phyloP scores from a whole-genome alignment of 2,329 filamentous ascomycete genomes.

The Pestalotiopsis fici region DNA sequence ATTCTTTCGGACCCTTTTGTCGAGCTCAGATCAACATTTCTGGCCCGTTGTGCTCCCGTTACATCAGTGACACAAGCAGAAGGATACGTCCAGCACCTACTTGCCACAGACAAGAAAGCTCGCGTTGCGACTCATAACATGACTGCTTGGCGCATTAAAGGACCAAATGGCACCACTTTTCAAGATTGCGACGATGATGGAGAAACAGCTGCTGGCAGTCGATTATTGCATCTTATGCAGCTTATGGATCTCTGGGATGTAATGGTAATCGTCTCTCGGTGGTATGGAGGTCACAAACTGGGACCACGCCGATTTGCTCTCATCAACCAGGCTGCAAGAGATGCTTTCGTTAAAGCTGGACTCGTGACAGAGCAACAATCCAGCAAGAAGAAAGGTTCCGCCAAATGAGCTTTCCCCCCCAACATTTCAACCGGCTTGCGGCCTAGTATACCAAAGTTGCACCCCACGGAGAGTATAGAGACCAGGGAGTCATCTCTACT shows the following conservation, averaged over 20 bases:
- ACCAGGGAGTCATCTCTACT: background rate
- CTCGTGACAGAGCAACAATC: conserved; percentile 57
- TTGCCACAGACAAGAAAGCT: conserved; percentile 81
- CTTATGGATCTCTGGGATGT: conserved; percentile 92
- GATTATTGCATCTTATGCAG: conserved; percentile 88
- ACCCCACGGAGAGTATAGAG: background rate
- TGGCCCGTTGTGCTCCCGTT: conserved; percentile 75
- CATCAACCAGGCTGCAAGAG: conserved; percentile 84
- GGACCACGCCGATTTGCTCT: conserved; percentile 88
- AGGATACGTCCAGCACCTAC: conserved; percentile 70
- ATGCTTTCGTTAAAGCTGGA: conserved; percentile 78
- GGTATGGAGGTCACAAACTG: conserved; percentile 91
- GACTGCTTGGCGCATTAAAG: conserved; percentile 84
- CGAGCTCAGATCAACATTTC: conserved; percentile 86
- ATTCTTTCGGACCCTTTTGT: conserved; percentile 70
- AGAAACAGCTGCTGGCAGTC: conserved; percentile 85
- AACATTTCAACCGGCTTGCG: background rate
- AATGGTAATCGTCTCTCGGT: conserved; percentile 89
- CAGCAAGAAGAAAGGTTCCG: conserved; percentile 41
- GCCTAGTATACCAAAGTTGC: background rate
- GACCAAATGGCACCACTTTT: conserved; percentile 56
- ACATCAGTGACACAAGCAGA: conserved; percentile 71
- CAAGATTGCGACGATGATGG: conserved; percentile 98
- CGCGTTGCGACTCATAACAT: conserved; percentile 94
- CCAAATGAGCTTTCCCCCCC: background rate